Evolutionary conservation across 2,329 filamentous ascomycete genomes (phyloP).

Genomic region (Colletotrichum falcatum): DNA sequence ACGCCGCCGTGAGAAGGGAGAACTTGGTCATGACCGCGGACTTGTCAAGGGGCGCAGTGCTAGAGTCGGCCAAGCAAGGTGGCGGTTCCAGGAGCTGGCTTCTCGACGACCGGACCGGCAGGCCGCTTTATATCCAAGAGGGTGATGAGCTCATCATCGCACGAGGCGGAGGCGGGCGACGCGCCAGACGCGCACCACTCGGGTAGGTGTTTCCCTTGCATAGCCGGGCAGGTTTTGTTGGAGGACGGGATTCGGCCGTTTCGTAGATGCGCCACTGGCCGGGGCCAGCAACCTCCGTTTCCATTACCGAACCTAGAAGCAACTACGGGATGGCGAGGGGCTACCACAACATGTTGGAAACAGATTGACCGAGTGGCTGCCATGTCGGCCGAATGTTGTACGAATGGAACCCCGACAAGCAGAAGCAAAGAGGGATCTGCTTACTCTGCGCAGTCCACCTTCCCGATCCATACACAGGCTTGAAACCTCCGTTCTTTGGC

Average conservation of each 20-base stretch:
- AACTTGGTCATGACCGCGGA: constrained; percentile 42
- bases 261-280: constrained; percentile 2
- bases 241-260: constrained; percentile 36
- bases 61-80: neutral
- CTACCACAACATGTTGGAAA: neutral
- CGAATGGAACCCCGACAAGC: constrained; percentile 24
- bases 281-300: constrained; percentile 29
- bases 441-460: constrained; percentile 7
- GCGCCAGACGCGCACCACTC: constrained; percentile 32
- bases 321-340: constrained; percentile 7
- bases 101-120: neutral
- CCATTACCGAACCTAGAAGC: constrained; percentile 25
- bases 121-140: constrained; percentile 19
- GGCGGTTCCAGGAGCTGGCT: neutral
- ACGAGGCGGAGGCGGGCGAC: constrained; percentile 5
- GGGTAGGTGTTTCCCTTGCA: constrained; percentile 12
- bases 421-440: neutral
- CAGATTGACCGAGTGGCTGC: constrained; percentile 1
- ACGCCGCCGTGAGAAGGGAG: constrained; percentile 48
- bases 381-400: constrained; percentile 26
- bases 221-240: constrained; percentile 31
- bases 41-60: neutral
- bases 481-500: constrained; percentile 37
- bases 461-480: constrained; percentile 35
- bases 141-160: no score